phyloP scores from a whole-genome alignment of 768 basidiomycete species.

The Mrakia frigida region DNA sequence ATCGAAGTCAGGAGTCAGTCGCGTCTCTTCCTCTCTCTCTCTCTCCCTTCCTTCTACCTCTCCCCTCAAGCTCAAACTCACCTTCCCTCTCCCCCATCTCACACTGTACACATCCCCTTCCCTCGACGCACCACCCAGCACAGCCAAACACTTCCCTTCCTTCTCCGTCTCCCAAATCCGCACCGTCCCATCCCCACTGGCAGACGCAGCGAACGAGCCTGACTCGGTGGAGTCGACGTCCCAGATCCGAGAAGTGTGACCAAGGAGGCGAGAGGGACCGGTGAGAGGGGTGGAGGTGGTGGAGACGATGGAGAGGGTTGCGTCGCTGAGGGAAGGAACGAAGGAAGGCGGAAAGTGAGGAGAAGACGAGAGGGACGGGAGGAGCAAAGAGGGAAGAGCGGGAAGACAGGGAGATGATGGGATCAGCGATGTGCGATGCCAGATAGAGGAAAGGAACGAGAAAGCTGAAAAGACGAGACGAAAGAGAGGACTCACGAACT shows the following conservation, averaged over 20 bases:
- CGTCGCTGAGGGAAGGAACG: conserved; percentile 37
- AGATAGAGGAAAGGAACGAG: neutral
- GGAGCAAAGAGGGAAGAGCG: neutral
- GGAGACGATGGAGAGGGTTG: conserved; percentile 40
- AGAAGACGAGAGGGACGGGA: no score
- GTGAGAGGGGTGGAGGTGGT: conserved; percentile 29
- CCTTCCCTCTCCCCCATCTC: conserved; percentile 35
- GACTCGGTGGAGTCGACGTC: conserved; percentile 33
- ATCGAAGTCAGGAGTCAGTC: no score
- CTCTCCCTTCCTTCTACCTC: conserved; percentile 27
- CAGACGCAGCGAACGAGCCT: conserved; percentile 35
- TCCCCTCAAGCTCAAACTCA: conserved; percentile 15
- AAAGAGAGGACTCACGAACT: neutral
- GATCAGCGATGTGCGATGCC: no score
- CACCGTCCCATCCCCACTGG: conserved; percentile 41
- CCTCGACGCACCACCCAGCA: conserved; percentile 34
- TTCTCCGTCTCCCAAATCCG: conserved; percentile 38
- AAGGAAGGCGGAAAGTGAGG: neutral
- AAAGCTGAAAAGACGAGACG: neutral
- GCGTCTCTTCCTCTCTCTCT: neutral
- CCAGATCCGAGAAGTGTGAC: conserved; percentile 43
- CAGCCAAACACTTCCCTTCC: conserved; percentile 31
- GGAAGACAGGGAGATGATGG: neutral
- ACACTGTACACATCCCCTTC: conserved; percentile 43
- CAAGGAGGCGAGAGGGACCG: conserved; percentile 34